Conservation (phyloP, 169 alveolate species). For the Plasmodium gallinaceum region DNA sequence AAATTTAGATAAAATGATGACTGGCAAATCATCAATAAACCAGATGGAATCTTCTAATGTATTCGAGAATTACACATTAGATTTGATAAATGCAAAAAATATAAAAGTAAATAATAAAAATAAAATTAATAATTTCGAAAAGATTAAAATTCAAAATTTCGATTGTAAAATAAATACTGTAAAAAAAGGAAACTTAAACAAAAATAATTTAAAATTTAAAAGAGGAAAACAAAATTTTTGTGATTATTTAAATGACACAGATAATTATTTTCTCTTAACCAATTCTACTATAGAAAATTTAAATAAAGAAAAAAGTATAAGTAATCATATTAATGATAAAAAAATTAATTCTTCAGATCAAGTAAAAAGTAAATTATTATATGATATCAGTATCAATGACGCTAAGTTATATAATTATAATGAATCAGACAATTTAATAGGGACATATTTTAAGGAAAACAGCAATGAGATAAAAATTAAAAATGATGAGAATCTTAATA, state of each 20-base stretch:
- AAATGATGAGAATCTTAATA: too few species aligned
- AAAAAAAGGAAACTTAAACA: background rate
- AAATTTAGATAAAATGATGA: background rate
- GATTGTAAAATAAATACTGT: background rate
- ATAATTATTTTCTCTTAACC: background rate
- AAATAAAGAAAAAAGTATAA: background rate
- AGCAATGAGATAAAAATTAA: too few species aligned
- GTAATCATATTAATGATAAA: background rate
- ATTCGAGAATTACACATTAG: background rate
- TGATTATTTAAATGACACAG: background rate
- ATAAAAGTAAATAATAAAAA: background rate
- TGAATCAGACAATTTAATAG: too few species aligned
- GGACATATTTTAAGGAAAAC: too few species aligned
- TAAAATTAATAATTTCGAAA: background rate
- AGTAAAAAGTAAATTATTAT: too few species aligned
- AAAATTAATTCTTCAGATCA: too few species aligned
- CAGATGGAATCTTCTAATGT: background rate
- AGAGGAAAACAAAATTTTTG: background rate
- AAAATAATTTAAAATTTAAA: background rate
- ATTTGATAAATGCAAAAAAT: slow-evolving; percentile 4
- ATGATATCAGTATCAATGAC: too few species aligned
- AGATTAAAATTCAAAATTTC: too few species aligned
- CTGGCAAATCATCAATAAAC: background rate
- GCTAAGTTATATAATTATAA: too few species aligned
- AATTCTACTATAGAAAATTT: background rate